Percentiles rank a stretch among this genome's conserved stretches.
Evolutionary conservation across 2,329 filamentous ascomycete species (phyloP).

Genomic region (Venturia carpophila): DNA sequence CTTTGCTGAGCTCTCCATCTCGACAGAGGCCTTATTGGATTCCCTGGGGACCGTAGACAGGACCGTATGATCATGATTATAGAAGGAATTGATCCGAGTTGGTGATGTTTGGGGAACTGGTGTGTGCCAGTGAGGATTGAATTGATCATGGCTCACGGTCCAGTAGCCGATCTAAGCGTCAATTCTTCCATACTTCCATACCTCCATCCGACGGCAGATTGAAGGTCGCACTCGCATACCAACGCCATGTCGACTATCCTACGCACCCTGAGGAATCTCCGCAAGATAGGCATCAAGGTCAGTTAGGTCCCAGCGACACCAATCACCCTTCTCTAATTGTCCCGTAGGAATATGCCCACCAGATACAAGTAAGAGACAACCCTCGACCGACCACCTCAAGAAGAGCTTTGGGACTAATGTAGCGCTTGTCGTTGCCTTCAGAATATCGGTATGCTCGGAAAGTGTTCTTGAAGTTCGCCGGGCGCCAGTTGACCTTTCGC

Average conservation of each 20-base stretch:
- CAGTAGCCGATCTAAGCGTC: not conserved
- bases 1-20: not conserved
- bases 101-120: not conserved
- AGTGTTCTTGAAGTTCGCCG: not conserved
- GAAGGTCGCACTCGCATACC: not conserved
- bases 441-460: slow-evolving; percentile 30
- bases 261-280: slow-evolving; percentile 79
- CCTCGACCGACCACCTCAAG: slow-evolving; percentile 23
- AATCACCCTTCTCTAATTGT: slow-evolving; percentile 27
- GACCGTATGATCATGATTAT: slow-evolving; percentile 14
- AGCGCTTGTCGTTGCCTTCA: slow-evolving; percentile 21
- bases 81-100: not conserved
- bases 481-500: slow-evolving; percentile 20
- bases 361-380: slow-evolving; percentile 71
- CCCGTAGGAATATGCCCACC: slow-evolving; percentile 74
- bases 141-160: not conserved
- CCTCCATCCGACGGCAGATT: not conserved
- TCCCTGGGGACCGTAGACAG: not conserved
- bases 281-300: slow-evolving; percentile 83
- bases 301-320: slow-evolving; percentile 20
- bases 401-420: slow-evolving; percentile 25
- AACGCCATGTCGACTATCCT: slow-evolving; percentile 80
- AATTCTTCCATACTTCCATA: not conserved
- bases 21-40: not conserved
- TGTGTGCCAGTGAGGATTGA: too few species aligned